Evolutionary conservation across 768 basidiomycete species (phyloP), one percentile per base, ranked within the genome.

Genomic region (Boletellus ananiceps): DNA sequence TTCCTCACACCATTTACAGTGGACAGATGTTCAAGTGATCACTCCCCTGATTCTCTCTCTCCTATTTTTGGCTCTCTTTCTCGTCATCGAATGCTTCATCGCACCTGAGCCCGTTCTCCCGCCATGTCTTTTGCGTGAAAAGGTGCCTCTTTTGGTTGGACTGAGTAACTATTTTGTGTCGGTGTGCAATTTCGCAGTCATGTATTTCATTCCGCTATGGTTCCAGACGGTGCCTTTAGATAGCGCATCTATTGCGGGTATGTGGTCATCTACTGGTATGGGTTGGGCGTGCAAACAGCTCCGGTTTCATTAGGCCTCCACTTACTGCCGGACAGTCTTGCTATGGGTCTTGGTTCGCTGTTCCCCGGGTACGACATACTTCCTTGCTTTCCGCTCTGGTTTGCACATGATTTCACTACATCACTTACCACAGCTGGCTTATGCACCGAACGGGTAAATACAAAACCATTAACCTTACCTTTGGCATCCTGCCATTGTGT

Each of bases 201-300:
- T 78, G 62, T 91, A 86, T 64, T 88, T 83, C 65, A 78, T 82
- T 62, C 88, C 88, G 4, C 77, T 85, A 62, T 90, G 86, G 84
- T 90, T 89, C 63, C 85, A 90, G 63, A 88, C 83, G 0, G 88
- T 90, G 2, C 71, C 79, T 62, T 60, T 87, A 36, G 79, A 83
- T 14, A 83, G 73, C 40, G 83, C 86, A 19, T 80, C 84, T 8
- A 81, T 75, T 6, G 83, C 84, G 1, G 83, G 83, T 81, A 52
- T 8, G 52, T 48, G 12, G 19, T n/a, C 33, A 27, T 16, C 37
- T 31, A 9, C 4, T n/a, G n/a, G n/a, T n/a, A n/a, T n/a, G 15
- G 12, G 16, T 15, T 16, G 15, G 29, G 32, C 7, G 12, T 8
- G 9, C 15, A 19, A 1, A 21, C 21, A 14, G 33, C 13, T 25